Base-by-base conservation (phyloP, 2,329 filamentous ascomycete species). In the Colletotrichum euphorbiae region DNA sequence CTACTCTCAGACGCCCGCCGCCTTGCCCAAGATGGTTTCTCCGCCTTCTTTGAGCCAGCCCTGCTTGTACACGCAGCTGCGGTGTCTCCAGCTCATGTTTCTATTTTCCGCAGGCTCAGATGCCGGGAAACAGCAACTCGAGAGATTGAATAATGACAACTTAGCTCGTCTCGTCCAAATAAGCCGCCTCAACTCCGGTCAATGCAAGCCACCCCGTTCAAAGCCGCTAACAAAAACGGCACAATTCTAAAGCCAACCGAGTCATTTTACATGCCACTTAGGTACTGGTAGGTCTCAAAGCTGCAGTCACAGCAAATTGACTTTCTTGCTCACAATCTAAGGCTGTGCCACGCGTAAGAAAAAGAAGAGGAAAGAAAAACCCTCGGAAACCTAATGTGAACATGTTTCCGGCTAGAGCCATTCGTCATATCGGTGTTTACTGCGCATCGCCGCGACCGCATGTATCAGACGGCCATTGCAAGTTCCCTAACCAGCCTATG, bases 251-350 rank as follows among this genome's bases (percentile, higher is more conserved):
- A 45, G 11, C 11, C 19, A 11, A 19, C 61, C 21, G 61, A 65
- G 61, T 65, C 66, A 68, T 55, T 54, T 36, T 48, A 28, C 17
- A 52, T 61, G 36, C 40, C 36, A 51, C 31, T 51, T 31, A 43
- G 4, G 13, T 4, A 38, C 46, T 24, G 19, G 46, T 21, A 50
- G 28, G 19, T 17, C 7, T 24, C 46, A 15, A 50, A 21, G 28
- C 21, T 8, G 3, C 46, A 50, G n/a, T n/a, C 6, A n/a, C 8
- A 50, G 11, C 21, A 50, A 5, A 31, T 50, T 24, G 12, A 7
- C 6, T 28, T 28, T n/a, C 7, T 21, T 56, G 24, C 28, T 50
- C 58, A 45, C 52, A n/a, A 19, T 6, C 11, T 21, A 8, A 52
- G 63, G 56, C 61, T 36, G 38, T 59, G 13, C 48, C 6, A 5